Evolutionary conservation across 257 asterid genomes (phyloP).

Genomic region (Schizonepeta tenuifolia): DNA sequence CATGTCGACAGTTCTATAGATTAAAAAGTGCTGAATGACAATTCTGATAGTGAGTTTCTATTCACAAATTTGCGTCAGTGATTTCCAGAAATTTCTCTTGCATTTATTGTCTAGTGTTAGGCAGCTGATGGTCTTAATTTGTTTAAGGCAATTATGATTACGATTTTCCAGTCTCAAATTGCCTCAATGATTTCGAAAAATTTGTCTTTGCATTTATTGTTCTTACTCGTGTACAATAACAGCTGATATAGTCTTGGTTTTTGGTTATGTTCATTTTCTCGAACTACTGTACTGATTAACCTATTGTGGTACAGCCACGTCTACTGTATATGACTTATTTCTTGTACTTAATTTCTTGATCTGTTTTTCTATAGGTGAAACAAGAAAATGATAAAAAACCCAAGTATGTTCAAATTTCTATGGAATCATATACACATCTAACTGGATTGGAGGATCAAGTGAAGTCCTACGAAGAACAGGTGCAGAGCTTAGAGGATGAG

Average conservation of each 20-base stretch:
- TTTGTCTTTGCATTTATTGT: neutral
- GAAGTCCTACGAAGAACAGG: conserved; percentile 71
- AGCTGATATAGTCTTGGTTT: neutral
- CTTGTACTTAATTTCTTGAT: conserved; percentile 8
- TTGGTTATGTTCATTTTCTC: neutral
- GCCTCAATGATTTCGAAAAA: conserved; percentile 20
- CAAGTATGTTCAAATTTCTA: conserved; percentile 90
- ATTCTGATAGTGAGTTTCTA: neutral
- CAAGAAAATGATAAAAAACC: conserved; percentile 72
- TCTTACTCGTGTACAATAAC: neutral
- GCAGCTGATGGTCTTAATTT: neutral
- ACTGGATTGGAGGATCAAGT: conserved; percentile 93
- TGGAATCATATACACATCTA: conserved; percentile 92
- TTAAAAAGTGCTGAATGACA: neutral
- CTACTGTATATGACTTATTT: neutral
- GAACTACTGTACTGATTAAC: neutral
- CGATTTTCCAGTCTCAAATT: neutral
- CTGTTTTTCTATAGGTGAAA: conserved; percentile 48
- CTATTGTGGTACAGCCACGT: neutral
- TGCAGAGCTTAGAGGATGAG: conserved; percentile 69
- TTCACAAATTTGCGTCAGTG: conserved; percentile 7
- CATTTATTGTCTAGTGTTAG: neutral
- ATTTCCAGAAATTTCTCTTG: conserved; percentile 1
- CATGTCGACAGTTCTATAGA: neutral
- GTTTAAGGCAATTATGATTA: neutral